Evolutionary conservation across 768 basidiomycete species (phyloP).

Genomic region (Daedalea quercina): DNA sequence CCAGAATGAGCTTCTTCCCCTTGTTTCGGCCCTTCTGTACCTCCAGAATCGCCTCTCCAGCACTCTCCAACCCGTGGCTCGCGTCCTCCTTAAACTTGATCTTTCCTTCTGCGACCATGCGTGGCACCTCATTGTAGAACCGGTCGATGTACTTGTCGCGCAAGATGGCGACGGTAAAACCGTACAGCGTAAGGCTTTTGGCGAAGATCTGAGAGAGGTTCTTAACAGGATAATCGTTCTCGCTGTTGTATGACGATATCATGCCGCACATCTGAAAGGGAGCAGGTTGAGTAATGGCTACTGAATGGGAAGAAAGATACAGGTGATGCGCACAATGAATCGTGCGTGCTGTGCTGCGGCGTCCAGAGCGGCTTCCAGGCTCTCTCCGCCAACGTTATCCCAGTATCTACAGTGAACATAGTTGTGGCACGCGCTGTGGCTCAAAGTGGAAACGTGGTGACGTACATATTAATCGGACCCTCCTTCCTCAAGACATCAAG

Average conservation of each 20-base stretch:
- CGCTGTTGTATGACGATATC: slow-evolving; percentile 7
- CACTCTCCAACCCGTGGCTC: slow-evolving; percentile 20
- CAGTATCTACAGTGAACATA: slow-evolving; percentile 19
- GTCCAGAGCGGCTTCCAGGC: slow-evolving; percentile 21
- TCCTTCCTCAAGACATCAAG: slow-evolving; percentile 46
- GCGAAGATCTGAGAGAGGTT: slow-evolving; percentile 15
- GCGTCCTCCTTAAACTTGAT: slow-evolving; percentile 26
- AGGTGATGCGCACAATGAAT: slow-evolving; percentile 18
- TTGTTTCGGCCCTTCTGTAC: slow-evolving; percentile 23
- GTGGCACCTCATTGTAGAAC: slow-evolving; percentile 21
- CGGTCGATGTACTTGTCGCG: slow-evolving; percentile 10
- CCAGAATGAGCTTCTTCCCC: slow-evolving; percentile 20
- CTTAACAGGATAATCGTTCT: slow-evolving; percentile 5
- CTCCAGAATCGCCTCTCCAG: slow-evolving; percentile 22
- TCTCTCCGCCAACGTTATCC: slow-evolving; percentile 26
- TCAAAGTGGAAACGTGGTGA: not conserved
- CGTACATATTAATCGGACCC: slow-evolving; percentile 49
- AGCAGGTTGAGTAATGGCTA: not conserved
- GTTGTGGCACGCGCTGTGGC: not conserved
- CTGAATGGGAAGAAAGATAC: too few relatives aligned
- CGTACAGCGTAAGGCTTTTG: slow-evolving; percentile 16
- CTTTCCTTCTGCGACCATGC: slow-evolving; percentile 17
- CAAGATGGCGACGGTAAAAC: slow-evolving; percentile 17
- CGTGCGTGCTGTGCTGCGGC: slow-evolving; percentile 10
- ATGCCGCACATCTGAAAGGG: slow-evolving; percentile 10